These are phyloP conservation scores for Maudiozyma serrabonitensis DNA, from an alignment of 805 yeast genomes.

Conservation along the genomic window DNA sequence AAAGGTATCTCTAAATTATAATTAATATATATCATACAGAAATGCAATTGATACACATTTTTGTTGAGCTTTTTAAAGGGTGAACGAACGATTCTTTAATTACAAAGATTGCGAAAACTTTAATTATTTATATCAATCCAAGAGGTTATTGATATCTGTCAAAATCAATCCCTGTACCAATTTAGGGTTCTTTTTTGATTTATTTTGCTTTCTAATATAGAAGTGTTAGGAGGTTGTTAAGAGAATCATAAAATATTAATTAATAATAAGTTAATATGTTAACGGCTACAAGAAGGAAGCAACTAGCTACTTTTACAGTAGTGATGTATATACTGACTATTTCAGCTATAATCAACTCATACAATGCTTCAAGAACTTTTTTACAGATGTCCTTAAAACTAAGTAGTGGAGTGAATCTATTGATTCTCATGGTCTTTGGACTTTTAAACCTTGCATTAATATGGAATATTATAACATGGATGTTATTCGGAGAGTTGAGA, in stretches of 20 bases:
- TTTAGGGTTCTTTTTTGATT: no score
- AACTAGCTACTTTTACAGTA: neutral
- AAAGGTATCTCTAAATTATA: no score
- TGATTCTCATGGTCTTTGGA: conserved; percentile 37
- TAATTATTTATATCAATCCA: no score
- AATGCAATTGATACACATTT: no score
- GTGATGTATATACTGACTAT: neutral
- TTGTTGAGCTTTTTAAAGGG: no score
- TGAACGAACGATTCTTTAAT: no score
- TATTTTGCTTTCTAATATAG: neutral
- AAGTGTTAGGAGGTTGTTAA: neutral
- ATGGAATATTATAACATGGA: conserved; percentile 40
- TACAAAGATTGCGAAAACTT: no score
- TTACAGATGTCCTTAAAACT: conserved; percentile 40
- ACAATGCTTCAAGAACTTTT: conserved; percentile 15
- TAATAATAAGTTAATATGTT: neutral
- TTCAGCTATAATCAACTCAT: conserved; percentile 2
- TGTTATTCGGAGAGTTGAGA: conserved; percentile 68
- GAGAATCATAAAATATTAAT: neutral
- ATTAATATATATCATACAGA: no score
- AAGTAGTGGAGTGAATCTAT: conserved; percentile 38
- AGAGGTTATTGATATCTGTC: no score
- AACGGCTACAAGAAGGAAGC: neutral
- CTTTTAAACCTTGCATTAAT: conserved; percentile 30
- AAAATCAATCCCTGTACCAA: no score